phyloP scores from a whole-genome alignment of 345 rosid species.

The Pelargonium nanum region DNA sequence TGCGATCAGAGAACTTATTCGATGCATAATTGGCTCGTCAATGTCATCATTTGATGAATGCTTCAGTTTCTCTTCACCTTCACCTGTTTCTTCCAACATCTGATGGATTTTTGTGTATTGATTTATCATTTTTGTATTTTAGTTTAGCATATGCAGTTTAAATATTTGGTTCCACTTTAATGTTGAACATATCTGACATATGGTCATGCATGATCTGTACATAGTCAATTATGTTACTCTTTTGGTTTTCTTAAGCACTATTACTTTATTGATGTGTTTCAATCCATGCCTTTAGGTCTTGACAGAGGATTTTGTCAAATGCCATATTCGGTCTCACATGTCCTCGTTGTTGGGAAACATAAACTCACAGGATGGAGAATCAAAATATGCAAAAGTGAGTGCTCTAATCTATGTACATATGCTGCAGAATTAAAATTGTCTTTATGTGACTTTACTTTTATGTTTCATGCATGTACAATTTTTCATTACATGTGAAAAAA shows the following conservation, averaged over 20 bases:
- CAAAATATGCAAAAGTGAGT: conserved; percentile 52
- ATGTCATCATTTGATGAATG: no score
- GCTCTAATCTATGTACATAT: background rate
- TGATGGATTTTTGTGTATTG: no score
- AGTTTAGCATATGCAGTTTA: background rate
- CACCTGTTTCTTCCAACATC: no score
- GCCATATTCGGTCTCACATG: conserved; percentile 61
- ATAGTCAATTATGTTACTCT: background rate
- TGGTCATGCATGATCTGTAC: background rate
- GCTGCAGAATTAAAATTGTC: background rate
- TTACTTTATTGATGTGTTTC: background rate
- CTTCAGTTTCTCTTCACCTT: no score
- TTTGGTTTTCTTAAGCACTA: background rate
- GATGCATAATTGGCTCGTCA: no score
- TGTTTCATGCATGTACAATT: background rate
- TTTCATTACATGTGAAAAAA: background rate
- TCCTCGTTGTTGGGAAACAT: conserved; percentile 32
- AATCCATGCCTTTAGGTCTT: conserved; percentile 38
- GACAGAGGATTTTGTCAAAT: conserved; percentile 75
- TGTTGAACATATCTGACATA: background rate
- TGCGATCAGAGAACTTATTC: no score
- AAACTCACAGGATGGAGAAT: conserved; percentile 11
- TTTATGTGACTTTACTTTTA: background rate
- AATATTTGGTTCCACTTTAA: background rate
- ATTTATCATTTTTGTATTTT: no score